phyloP scores from a whole-genome alignment of 1,284 basidiomycete genomes.

The Ustilago trichophora region DNA sequence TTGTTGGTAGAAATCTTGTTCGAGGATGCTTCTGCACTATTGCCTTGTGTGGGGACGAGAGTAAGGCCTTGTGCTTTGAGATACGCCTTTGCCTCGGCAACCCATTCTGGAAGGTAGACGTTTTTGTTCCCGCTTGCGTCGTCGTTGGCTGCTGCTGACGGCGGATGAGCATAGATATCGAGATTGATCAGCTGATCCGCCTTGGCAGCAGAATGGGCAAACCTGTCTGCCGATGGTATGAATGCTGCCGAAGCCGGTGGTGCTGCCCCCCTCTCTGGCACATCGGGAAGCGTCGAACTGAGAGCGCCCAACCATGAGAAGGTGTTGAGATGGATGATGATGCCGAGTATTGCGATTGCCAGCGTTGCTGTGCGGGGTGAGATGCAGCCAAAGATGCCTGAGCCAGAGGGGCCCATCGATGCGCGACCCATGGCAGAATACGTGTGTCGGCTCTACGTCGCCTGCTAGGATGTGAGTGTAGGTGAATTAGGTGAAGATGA shows the following conservation, averaged over 20 bases:
- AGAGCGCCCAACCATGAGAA: conserved; percentile 45
- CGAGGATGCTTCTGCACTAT: background rate
- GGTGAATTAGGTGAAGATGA: background rate
- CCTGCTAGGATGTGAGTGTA: no score
- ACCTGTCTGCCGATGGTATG: conserved; percentile 4
- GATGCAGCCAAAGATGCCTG: conserved; percentile 26
- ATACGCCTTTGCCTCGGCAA: conserved; percentile 43
- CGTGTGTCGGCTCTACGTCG: no score
- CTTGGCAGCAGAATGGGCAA: conserved; percentile 28
- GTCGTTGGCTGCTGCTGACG: conserved; percentile 1
- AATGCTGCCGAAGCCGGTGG: conserved; percentile 11
- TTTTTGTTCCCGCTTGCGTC: conserved; percentile 4
- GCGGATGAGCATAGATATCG: conserved; percentile 3
- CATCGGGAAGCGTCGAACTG: conserved; percentile 36
- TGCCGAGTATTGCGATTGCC: conserved; percentile 49
- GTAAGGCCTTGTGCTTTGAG: conserved; percentile 38
- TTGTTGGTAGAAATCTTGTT: background rate
- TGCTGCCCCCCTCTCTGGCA: conserved; percentile 25
- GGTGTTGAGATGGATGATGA: conserved; percentile 47
- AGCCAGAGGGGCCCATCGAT: conserved; percentile 5
- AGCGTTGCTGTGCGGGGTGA: conserved; percentile 51
- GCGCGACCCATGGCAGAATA: conserved; percentile 23
- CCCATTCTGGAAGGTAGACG: conserved; percentile 28
- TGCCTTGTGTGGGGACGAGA: conserved; percentile 8
- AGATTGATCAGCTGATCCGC: conserved; percentile 15